Conservation (phyloP, 2,329 filamentous ascomycete species). For the Pseudogymnoascus sp. region DNA sequence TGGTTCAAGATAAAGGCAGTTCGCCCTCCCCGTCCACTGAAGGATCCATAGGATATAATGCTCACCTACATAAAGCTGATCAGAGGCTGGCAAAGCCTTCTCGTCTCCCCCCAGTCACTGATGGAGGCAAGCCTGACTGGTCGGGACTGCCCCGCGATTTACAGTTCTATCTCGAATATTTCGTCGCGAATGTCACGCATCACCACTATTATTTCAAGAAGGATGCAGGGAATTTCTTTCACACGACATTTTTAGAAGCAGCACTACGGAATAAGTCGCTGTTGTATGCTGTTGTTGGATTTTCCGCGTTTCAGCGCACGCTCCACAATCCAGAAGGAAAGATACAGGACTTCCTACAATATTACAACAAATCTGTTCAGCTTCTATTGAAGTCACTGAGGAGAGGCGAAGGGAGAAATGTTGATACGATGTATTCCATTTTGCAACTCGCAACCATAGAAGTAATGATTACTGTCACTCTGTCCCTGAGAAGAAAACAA, state of each 20-base stretch:
- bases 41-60: conserved; percentile 25
- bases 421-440: conserved; percentile 77
- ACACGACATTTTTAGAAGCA: conserved; percentile 60
- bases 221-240: conserved; percentile 68
- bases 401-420: conserved; percentile 61
- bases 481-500: background rate
- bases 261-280: conserved; percentile 74
- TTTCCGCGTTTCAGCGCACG: conserved; percentile 80
- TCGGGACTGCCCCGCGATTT: conserved; percentile 60
- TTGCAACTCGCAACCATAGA: conserved; percentile 90
- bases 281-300: conserved; percentile 79
- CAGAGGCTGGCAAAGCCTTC: conserved; percentile 17
- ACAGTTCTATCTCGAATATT: conserved; percentile 73
- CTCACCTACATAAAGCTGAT: conserved; percentile 16
- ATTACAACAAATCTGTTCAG: conserved; percentile 83
- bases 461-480: conserved; percentile 43
- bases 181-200: conserved; percentile 67
- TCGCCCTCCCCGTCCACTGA: conserved; percentile 48
- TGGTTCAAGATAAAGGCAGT: conserved; percentile 44
- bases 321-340: conserved; percentile 63
- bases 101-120: conserved; percentile 24
- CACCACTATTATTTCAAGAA: conserved; percentile 76
- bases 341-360: conserved; percentile 75
- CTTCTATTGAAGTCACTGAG: conserved; percentile 66
- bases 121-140: conserved; percentile 37